Evolutionary conservation across 75 land plant genomes (phyloP).

Genomic region (Picea sitchensis): DNA sequence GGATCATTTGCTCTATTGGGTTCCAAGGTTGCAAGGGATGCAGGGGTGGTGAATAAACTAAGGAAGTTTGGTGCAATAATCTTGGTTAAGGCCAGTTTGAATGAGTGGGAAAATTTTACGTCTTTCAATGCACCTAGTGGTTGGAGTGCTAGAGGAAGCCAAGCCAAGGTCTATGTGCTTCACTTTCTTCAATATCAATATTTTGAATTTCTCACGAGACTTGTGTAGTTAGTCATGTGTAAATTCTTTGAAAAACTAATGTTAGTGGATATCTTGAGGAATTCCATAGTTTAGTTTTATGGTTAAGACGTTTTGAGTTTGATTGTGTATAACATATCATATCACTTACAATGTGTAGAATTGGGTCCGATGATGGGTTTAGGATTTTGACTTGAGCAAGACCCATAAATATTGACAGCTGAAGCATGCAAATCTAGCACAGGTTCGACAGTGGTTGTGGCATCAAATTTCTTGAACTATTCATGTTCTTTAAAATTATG

Average conservation of each 20-base stretch:
- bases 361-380: background rate
- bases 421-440: slow-evolving; percentile 55
- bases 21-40: slow-evolving; percentile 28
- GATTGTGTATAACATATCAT: too few species aligned
- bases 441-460: slow-evolving; percentile 53
- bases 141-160: slow-evolving; percentile 45
- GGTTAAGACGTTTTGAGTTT: too few species aligned
- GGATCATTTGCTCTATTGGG: slow-evolving; percentile 61
- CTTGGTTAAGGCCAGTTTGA: slow-evolving; percentile 54
- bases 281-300: too few species aligned
- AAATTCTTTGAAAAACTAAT: background rate
- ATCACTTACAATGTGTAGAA: too few species aligned
- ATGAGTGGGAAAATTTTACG: slow-evolving; percentile 42
- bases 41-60: slow-evolving; percentile 25
- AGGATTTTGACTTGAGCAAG: slow-evolving; percentile 17
- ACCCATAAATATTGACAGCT: slow-evolving; percentile 38
- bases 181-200: background rate
- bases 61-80: slow-evolving; percentile 44
- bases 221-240: background rate
- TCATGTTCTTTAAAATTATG: too few species aligned
- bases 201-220: background rate
- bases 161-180: slow-evolving; percentile 19
- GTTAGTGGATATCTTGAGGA: too few species aligned
- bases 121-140: slow-evolving; percentile 18
- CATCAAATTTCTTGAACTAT: slow-evolving; percentile 26